phyloP scores from a whole-genome alignment of 441 rosid genomes.

The Croton laevigatus region DNA sequence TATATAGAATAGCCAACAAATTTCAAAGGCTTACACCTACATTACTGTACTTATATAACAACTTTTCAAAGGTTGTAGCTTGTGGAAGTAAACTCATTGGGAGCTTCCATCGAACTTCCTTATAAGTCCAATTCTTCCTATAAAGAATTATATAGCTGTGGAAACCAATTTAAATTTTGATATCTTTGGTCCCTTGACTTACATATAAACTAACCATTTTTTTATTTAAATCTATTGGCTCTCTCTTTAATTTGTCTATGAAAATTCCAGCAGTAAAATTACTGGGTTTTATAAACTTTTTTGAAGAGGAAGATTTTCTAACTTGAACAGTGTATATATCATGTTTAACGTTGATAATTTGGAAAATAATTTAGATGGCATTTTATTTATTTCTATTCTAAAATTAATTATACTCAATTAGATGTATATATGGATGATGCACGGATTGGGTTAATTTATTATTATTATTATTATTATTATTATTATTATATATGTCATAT shows the following conservation, averaged over 20 bases:
- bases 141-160: not conserved
- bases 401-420: too few species aligned
- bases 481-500: too few species aligned
- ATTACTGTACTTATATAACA: slow-evolving; percentile 18
- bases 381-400: too few species aligned
- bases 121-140: not conserved
- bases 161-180: not conserved
- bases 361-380: too few species aligned
- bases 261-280: not conserved
- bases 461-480: too few species aligned
- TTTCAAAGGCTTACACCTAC: slow-evolving; percentile 14
- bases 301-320: too few species aligned
- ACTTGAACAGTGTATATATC: too few species aligned
- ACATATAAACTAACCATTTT: not conserved
- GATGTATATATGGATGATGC: too few species aligned
- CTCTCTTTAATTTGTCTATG: not conserved
- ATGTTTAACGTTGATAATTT: too few species aligned
- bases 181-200: not conserved
- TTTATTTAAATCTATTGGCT: too few species aligned
- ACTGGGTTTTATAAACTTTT: too few species aligned
- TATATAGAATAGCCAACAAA: not conserved
- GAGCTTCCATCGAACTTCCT: slow-evolving; percentile 29
- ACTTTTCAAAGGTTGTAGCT: slow-evolving; percentile 30
- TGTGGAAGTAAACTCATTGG: slow-evolving; percentile 15
- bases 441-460: too few species aligned